These are phyloP conservation scores for Backusella tuberculispora DNA, from an alignment of 192 early-diverging fungal genomes.

Conservation along the genomic window DNA sequence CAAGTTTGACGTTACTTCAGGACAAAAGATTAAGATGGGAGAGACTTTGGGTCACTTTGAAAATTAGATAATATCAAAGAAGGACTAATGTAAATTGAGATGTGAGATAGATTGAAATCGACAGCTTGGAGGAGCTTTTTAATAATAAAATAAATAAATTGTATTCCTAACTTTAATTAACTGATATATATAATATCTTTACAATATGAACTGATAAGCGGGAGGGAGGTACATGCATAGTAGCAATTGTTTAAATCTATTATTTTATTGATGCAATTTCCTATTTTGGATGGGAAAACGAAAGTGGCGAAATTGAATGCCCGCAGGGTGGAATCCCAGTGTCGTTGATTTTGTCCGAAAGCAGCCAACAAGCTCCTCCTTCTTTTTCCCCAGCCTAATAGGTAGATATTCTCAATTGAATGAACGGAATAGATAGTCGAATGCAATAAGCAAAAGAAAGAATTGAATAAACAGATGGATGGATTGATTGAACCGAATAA, in stretches of 20 bases:
- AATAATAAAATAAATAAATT: no score
- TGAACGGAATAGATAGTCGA: not conserved
- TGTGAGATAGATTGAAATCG: no score
- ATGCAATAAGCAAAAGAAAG: not conserved
- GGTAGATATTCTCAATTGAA: not conserved
- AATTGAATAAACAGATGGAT: not conserved
- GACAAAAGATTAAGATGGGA: constrained; percentile 83
- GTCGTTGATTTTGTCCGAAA: not conserved
- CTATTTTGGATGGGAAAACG: no score
- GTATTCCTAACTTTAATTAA: no score
- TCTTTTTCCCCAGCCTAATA: constrained; percentile 14
- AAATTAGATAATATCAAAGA: not conserved
- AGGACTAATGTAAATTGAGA: no score
- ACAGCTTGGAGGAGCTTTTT: no score
- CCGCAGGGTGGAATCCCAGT: not conserved
- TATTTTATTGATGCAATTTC: no score
- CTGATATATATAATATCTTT: no score
- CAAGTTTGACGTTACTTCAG: constrained; percentile 71
- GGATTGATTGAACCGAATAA: not conserved
- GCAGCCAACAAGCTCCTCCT: not conserved
- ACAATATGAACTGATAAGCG: no score
- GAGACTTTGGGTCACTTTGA: constrained; percentile 68
- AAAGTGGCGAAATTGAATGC: no score
- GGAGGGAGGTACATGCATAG: no score
- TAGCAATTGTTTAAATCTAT: no score